Percentiles rank a stretch among this genome's conserved stretches.
Conservation (phyloP, 768 basidiomycete species). For the Termitomyces heimii region DNA sequence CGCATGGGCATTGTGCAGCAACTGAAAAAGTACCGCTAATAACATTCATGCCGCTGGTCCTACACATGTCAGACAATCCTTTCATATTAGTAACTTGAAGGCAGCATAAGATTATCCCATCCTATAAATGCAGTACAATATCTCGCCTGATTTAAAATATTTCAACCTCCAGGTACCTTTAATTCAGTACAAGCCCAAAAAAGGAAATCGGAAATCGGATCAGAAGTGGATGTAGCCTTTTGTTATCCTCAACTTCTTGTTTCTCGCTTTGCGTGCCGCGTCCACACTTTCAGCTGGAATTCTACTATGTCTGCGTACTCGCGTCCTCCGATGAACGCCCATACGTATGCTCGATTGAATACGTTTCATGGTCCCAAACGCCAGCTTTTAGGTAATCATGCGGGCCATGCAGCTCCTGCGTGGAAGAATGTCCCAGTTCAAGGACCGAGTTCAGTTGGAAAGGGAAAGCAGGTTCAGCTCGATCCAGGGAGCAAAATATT, state of each 20-base stretch:
- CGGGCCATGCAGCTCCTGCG: constrained; percentile 52
- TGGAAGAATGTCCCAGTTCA: constrained; percentile 39
- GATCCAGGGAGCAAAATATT: constrained; percentile 62
- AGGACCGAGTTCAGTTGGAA: constrained; percentile 17
- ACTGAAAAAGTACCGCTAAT: background rate
- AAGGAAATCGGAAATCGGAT: background rate
- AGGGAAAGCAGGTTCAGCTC: constrained; percentile 22
- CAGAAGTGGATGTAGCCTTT: background rate
- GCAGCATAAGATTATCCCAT: background rate
- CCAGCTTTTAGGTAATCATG: constrained; percentile 50
- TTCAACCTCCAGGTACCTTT: too few species aligned
- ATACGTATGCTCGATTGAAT: constrained; percentile 30
- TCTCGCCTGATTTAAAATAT: background rate
- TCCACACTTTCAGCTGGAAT: background rate
- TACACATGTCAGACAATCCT: background rate
- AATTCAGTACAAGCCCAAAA: too few species aligned
- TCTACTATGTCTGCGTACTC: background rate
- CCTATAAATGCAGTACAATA: background rate
- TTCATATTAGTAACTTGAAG: background rate
- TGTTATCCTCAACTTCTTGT: background rate
- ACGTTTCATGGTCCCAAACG: constrained; percentile 50
- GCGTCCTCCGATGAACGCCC: constrained; percentile 13
- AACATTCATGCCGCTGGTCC: background rate
- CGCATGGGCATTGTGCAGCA: background rate
- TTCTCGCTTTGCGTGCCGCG: background rate